Evolutionary conservation across 2,329 filamentous ascomycete genomes (phyloP), one percentile per base, ranked within the genome.

Genomic region (Dothideomycetes sp.): DNA sequence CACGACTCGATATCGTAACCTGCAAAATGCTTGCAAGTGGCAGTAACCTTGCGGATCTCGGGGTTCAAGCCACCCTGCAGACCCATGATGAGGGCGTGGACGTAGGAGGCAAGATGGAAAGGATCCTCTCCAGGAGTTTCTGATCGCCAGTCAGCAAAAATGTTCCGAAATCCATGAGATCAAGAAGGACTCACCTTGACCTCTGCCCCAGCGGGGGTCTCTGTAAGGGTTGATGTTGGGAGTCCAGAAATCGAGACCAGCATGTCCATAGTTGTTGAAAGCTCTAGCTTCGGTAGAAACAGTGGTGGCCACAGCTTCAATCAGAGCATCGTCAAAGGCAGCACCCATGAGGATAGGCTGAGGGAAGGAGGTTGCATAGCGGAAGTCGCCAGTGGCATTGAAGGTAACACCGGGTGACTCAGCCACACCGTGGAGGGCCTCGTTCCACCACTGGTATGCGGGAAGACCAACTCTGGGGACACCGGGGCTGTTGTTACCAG

Each of bases 141-240:
- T 17, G 19, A 3, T 5, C 23, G 8, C 5, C 29, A 23, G 13
- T 31, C 8, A 32, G 28, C 17, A 34, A 9, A 8, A 23, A 4
- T 34, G 19, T 15, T 33, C 15, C 31, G 13, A 22, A 33, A 33
- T 33, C 31, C 12, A 19, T n/a, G 10, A 8, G 28, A 31, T 31
- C 28, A 17, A 31, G 8, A 31, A 8, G 9, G 54, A 53, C 6
- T 50, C 55, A 40, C 56, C 55, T 33, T 53, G 51, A 3, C 56
- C 56, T 37, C 56, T 49, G 3, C 53, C 51, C 52, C 51, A 59
- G 42, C 55, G 25, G 0, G 77, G 76, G 51, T 80, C 76, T 25
- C 70, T 70, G 60, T 74, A 82, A 0, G 73, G 68, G 32, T 56
- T 82, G 55, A 82, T 77, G 51, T 82, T 81, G 0, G 79, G 79